Evolutionary conservation across 2,329 filamentous ascomycete genomes (phyloP), one percentile per base, ranked within the genome.

Genomic region (Coniochaeta pulveracea): DNA sequence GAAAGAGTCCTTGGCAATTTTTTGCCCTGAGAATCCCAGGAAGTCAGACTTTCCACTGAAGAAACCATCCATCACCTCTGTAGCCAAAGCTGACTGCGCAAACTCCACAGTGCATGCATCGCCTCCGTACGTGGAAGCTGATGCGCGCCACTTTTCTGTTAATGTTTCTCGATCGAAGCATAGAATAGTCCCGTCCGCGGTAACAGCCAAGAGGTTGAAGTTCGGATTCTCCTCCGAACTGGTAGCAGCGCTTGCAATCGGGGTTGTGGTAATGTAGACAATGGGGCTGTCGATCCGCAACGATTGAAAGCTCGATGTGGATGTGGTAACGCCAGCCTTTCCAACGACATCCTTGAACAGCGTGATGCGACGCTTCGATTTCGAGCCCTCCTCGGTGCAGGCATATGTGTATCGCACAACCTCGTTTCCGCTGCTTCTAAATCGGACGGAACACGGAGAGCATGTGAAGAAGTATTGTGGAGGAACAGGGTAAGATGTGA

Each of bases 401-500:
- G 70, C 63, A 43, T 78, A 80, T 3, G 76, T 80, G 46, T 73
- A 73, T 43, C 76, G 64, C 25, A 64, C 60, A 19, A 71, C 56
- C 37, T 66, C 63, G 40, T 55, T 63, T 35, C 55, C 58, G 15
- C 60, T 51, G 28, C 58, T 58, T 43, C 71, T 64, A 40, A 64
- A 58, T 42, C 72, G 63, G 26, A 77, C 51, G 11, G 76, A 80
- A 50, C 63, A 67, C 14, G 74, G 68, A 7, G 74, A 54, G 51
- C 75, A 79, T 34, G 72, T 72, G 49, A 80, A 76, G 33, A 63
- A 64, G 34, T 76, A 69, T 50, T 78, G 72, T 2, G 76, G 76
- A 17, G 76, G 71, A 39, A 80, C 68, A 15, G 76, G 74, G 49
- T 80, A 80, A 2, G 76, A 80, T 6, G 75, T 79, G 44, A 80